Conservation (phyloP, 352 stramenopile species). For the Aphanomyces euteiches region DNA sequence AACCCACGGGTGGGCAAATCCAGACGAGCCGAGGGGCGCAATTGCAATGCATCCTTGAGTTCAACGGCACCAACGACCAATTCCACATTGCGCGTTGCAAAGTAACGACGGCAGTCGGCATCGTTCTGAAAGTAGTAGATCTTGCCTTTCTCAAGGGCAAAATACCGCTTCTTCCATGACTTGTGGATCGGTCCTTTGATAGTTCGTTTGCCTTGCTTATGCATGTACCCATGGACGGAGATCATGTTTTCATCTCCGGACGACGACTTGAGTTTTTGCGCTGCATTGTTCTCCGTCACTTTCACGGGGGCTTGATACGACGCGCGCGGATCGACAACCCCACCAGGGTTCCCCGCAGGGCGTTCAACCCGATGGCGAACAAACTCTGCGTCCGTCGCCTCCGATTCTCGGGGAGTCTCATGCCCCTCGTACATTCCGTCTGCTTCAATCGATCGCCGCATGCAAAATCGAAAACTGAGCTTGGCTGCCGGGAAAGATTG, state of each 20-base stretch:
- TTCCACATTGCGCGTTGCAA: conserved; percentile 76
- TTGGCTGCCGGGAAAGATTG: background rate
- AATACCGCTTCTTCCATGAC: conserved; percentile 85
- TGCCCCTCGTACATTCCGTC: background rate
- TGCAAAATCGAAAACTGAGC: conserved; percentile 4
- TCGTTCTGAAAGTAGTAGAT: conserved; percentile 89
- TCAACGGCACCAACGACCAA: conserved; percentile 76
- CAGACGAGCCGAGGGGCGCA: conserved; percentile 69
- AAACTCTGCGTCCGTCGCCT: conserved; percentile 3
- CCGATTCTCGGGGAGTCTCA: background rate
- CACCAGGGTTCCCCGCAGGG: conserved; percentile 3
- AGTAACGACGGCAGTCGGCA: conserved; percentile 82
- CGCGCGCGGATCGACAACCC: conserved; percentile 17
- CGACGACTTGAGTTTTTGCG: conserved; percentile 42
- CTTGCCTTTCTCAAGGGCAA: conserved; percentile 81
- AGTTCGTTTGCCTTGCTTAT: conserved; percentile 85
- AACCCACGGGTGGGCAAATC: conserved; percentile 80
- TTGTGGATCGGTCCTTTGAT: conserved; percentile 87
- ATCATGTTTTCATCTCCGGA: conserved; percentile 49
- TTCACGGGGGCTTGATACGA: conserved; percentile 28
- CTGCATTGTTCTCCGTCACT: conserved; percentile 25
- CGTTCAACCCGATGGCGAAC: conserved; percentile 11
- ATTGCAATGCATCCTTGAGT: conserved; percentile 78
- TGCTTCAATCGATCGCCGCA: background rate
- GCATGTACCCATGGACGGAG: conserved; percentile 84